Evolutionary conservation across 305 asterid species (phyloP), one percentile per base, ranked within the genome.

Genomic region (Fraxinus latifolia): DNA sequence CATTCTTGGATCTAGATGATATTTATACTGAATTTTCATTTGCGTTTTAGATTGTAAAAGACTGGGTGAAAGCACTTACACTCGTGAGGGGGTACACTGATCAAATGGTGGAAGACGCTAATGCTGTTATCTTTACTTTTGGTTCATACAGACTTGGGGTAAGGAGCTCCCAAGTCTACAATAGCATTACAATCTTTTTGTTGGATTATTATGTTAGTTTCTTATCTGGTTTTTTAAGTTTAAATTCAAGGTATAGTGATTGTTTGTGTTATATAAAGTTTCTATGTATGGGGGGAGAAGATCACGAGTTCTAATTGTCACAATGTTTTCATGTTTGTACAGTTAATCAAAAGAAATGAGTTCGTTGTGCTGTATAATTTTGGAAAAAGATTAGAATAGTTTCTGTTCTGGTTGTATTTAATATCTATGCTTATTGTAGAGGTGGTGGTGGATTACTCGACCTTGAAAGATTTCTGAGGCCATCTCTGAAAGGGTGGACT

Each of bases 101-200:
- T 77, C 97, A 94, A 87, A 91, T 92, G 93, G 97, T 93, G 83
- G 94, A 93, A 89, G 98, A 92, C 81, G 98, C 99, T 81, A 96
- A 93, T 85, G 97, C 98, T n/a, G 90, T 90, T 60, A 88, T 96
- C 76, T 88, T 91, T 62, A 96, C 99, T 27, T 96, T 94, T 86
- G 99, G 99, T 84, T 96, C 99, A 82, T 94, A 96, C 84, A 88
- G 97, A 65, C 97, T 96, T 34, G 99, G 99, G 86, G 99, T 95
- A 89, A 89, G 91, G 71, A 80, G 62, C 83, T 80, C 78, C 47
- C 5, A 68, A 68, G 8, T 9, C 6, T 75, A 50, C 70, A 47
- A 78, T 34, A 67, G 53, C 50, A 3, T 29, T 27, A 68, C 39
- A 68, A 68, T 68, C 39, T 12, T 68, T 31, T 68, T 31, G 65